Base-by-base conservation (phyloP, 768 basidiomycete species). In the Pisolithus orientalis region DNA sequence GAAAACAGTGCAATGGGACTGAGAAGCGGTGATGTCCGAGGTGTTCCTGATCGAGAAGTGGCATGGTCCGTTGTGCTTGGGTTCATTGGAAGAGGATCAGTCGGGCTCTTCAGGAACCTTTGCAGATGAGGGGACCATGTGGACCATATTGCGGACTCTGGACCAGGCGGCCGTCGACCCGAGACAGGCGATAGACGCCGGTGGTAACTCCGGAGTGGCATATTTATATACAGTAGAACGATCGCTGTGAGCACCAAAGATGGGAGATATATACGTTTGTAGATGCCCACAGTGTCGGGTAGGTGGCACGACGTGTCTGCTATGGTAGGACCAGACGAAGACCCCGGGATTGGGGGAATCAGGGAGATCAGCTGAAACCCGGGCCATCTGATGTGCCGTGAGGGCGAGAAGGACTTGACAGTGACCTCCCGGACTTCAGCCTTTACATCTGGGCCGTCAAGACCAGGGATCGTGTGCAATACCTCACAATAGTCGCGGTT, bases 401-500 rank as follows among this genome's bases (percentile, higher is more conserved):
- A 82, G 55, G 83, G 81, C 14, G 89, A 87, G 66, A 95, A 93
- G 0, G 92, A 87, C 66, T 93, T 94, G 53, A 95, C 75, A 1
- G 92, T 94, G 21, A 93, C 79, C 69, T 95, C 93, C 44, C 84
- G 83, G 42, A 85, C 72, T 3, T 61, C 53, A 56, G 55, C 56
- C 14, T 51, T 49, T 54, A 54, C 51, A 58, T 51, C 62, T 37
- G 59, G 48, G 43, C 51, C 55, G 39, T 65, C 61, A 17, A 59
- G 55, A n/a, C 55, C 59, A 4, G 66, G 62, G 8, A 71, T 57
- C 32, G 70, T 69, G 65, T 90, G 88, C 24, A 68, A 70, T 60
- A 85, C 77, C 58, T 91, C 89, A 61, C 94, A 97, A 60, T 90
- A 90, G 68, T 96, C 94, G 47, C 90, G 87, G 66, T 95, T 90